Conservation (phyloP, 306 rosid species). For the Nissolia schottii region DNA sequence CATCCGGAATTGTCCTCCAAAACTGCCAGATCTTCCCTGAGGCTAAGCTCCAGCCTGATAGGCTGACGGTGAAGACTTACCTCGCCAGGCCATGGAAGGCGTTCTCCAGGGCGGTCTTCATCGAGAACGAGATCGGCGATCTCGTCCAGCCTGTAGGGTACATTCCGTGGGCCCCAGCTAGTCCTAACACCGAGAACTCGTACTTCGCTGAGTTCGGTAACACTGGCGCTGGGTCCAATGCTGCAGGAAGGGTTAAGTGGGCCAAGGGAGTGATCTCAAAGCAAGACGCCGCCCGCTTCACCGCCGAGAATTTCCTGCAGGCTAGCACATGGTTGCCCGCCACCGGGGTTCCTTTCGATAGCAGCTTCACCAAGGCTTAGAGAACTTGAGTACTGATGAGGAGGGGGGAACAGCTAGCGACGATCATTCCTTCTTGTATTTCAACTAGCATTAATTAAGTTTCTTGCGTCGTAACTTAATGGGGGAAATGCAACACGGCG, state of each 20-base stretch:
- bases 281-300: constrained; percentile 34
- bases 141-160: constrained; percentile 26
- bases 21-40: constrained; percentile 53
- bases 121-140: constrained; percentile 45
- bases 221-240: constrained; percentile 44
- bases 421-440: too few species aligned
- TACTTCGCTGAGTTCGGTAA: constrained; percentile 47
- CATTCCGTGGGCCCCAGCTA: constrained; percentile 36
- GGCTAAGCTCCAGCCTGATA: not conserved
- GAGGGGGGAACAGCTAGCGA: too few species aligned
- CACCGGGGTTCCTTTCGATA: not conserved
- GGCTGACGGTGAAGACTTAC: constrained; percentile 35
- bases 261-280: constrained; percentile 21
- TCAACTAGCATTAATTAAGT: too few species aligned
- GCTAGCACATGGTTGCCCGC: constrained; percentile 30
- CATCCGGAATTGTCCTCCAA: constrained; percentile 45
- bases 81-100: constrained; percentile 67
- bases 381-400: not conserved
- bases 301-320: constrained; percentile 16
- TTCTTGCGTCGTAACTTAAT: not conserved
- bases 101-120: constrained; percentile 39
- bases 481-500: not conserved
- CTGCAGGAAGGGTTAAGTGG: constrained; percentile 36
- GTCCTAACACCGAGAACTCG: constrained; percentile 18
- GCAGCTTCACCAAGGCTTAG: not conserved